Conservation (phyloP, 345 rosid species). For the Sisymbrium altissimum region DNA sequence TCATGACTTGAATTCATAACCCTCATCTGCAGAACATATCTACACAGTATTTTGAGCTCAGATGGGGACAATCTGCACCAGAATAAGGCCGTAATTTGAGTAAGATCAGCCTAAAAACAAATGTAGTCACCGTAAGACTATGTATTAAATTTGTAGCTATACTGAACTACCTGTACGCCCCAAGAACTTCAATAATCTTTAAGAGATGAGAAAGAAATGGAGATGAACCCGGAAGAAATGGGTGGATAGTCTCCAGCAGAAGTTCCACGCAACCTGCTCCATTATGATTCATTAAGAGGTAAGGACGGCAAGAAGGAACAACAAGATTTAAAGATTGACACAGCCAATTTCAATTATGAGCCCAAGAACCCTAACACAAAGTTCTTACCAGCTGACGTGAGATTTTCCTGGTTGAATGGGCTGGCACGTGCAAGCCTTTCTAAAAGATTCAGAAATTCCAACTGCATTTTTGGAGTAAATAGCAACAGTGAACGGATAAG, state of each 20-base stretch:
- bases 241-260: constrained; percentile 80
- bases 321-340: background rate
- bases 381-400: constrained; percentile 85
- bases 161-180: constrained; percentile 76
- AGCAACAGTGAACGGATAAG: constrained; percentile 81
- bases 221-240: constrained; percentile 86
- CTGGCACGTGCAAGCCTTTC: constrained; percentile 83
- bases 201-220: constrained; percentile 67
- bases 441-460: constrained; percentile 74
- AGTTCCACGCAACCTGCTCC: constrained; percentile 89
- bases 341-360: background rate
- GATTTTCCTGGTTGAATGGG: constrained; percentile 91
- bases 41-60: constrained; percentile 75
- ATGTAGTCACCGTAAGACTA: background rate
- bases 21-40: constrained; percentile 86
- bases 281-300: constrained; percentile 25
- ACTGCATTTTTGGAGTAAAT: constrained; percentile 89
- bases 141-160: background rate
- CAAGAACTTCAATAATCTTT: constrained; percentile 96
- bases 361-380: background rate
- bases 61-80: constrained; percentile 84
- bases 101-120: constrained; percentile 20
- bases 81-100: constrained; percentile 18
- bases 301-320: constrained; percentile 6
- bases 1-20: constrained; percentile 64